Conservation (phyloP, 2,329 filamentous ascomycete genomes). For the Claviceps humidiphila region DNA sequence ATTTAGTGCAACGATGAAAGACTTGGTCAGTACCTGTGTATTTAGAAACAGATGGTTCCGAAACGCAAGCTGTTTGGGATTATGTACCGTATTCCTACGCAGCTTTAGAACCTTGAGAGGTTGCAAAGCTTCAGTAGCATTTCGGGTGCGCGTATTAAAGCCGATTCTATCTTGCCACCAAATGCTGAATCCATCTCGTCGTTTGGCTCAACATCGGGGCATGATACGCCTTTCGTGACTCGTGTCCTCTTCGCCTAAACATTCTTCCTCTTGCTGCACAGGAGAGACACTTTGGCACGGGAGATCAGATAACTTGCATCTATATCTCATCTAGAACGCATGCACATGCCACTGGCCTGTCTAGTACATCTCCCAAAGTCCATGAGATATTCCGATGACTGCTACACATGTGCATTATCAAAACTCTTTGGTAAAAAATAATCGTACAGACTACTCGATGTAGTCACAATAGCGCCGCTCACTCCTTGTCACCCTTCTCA, state of each 20-base stretch:
- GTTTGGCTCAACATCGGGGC: background rate
- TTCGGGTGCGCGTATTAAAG: no score
- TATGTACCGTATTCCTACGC: no score
- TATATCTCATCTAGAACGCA: background rate
- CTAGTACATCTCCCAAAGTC: background rate
- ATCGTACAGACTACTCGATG: constrained; percentile 17
- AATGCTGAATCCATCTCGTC: background rate
- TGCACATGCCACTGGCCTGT: background rate
- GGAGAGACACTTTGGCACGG: no score
- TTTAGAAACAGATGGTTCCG: no score
- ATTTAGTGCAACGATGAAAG: no score
- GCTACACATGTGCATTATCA: background rate
- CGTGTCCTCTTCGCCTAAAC: background rate
- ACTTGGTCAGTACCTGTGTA: no score
- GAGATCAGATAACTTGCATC: background rate
- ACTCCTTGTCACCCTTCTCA: constrained; percentile 10
- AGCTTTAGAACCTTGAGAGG: no score
- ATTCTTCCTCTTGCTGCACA: background rate
- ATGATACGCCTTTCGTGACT: background rate
- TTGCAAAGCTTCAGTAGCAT: no score
- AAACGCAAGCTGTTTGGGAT: no score
- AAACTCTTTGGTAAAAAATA: constrained; percentile 9
- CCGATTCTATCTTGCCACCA: background rate
- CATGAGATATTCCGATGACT: background rate
- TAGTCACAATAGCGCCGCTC: background rate